Conservation (phyloP, 2,329 filamentous ascomycete species). For the Scedosporium apiospermum region DNA sequence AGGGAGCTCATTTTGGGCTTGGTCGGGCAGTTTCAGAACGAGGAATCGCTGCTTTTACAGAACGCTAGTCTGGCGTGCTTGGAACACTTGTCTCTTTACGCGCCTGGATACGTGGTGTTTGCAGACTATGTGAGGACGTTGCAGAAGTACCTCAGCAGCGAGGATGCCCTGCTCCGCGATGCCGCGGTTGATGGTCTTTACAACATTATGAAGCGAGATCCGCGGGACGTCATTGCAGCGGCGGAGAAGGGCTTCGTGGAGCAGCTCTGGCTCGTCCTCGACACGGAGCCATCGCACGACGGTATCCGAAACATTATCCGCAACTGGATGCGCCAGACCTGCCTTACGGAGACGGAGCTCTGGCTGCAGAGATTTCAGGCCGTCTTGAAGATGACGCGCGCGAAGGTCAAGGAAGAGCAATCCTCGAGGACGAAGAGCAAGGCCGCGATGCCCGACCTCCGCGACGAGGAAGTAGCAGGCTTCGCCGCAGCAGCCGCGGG, state of each 20-base stretch:
- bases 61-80: constrained; percentile 73
- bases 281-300: constrained; percentile 64
- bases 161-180: constrained; percentile 60
- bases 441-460: constrained; percentile 59
- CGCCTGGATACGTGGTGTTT: constrained; percentile 79
- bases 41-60: constrained; percentile 61
- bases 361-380: constrained; percentile 88
- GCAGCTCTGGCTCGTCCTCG: constrained; percentile 82
- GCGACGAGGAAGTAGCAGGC: constrained; percentile 93
- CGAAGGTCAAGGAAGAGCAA: constrained; percentile 48
- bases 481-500: constrained; percentile 62
- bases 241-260: constrained; percentile 77
- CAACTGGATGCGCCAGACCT: constrained; percentile 91
- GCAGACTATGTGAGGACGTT: constrained; percentile 72
- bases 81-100: constrained; percentile 88
- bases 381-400: constrained; percentile 78
- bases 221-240: constrained; percentile 68
- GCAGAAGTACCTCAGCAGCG: constrained; percentile 66
- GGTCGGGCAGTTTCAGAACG: constrained; percentile 71
- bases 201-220: constrained; percentile 89
- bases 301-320: constrained; percentile 79
- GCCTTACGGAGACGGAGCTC: constrained; percentile 64
- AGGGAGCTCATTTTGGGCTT: constrained; percentile 84
- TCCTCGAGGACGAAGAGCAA: constrained; percentile 25
- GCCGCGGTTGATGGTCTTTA: constrained; percentile 82